Evolutionary conservation across 2,329 filamentous ascomycete species (phyloP).

Genomic region (Colletotrichum limetticola): DNA sequence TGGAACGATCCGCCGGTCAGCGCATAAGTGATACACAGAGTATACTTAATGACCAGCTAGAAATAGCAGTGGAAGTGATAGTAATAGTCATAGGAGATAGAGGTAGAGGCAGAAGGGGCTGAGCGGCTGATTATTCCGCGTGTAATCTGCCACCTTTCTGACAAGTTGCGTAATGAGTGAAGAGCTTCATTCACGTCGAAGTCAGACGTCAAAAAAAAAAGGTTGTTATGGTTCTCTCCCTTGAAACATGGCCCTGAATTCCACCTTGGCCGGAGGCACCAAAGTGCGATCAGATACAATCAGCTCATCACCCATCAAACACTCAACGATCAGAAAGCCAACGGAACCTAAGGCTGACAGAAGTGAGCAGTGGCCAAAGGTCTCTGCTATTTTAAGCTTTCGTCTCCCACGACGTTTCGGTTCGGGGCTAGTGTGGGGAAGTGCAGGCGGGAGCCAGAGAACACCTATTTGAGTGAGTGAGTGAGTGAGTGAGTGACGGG

Average conservation of each 20-base stretch:
- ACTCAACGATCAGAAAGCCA: neutral
- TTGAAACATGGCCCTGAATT: neutral
- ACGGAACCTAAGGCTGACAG: neutral
- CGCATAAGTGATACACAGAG: too few relatives aligned
- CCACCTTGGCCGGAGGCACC: too few relatives aligned
- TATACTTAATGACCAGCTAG: too few relatives aligned
- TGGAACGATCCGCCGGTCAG: too few relatives aligned
- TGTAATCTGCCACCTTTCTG: neutral
- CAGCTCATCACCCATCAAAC: neutral
- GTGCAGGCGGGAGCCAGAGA: neutral
- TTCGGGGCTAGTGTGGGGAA: conserved; percentile 20
- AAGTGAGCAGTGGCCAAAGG: neutral
- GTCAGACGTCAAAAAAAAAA: neutral
- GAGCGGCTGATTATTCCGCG: too few relatives aligned
- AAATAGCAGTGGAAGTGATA: too few relatives aligned
- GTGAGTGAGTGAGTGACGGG: neutral
- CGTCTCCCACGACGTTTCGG: conserved; percentile 17
- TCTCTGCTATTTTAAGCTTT: conserved; percentile 12
- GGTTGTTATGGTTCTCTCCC: neutral
- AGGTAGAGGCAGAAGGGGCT: too few relatives aligned
- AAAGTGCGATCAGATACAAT: neutral
- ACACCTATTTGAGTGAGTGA: neutral
- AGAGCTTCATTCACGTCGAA: neutral
- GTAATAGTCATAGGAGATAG: too few relatives aligned
- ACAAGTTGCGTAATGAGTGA: neutral